Base-by-base conservation (phyloP, 108 stramenopile species). In the Nitzschia putrida region DNA sequence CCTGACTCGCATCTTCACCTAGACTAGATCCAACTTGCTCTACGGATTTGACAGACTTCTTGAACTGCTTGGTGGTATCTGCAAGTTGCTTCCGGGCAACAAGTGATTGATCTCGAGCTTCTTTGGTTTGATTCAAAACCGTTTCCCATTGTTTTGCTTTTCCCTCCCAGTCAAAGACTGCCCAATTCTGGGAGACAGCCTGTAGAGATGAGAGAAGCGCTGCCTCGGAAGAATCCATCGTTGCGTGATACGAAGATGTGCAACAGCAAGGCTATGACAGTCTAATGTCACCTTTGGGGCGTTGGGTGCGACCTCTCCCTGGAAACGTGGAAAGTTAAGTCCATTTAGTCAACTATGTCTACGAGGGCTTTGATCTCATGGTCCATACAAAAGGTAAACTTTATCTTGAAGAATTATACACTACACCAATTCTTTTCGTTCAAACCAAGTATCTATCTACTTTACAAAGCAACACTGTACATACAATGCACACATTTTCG, bases 41-140 rank as follows among this genome's bases (percentile, higher is more conserved):
- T 23, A 85, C 73, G n/a, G 52, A 57, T 68, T 93, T 93, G 21
- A 93, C 73, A 20, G 84, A 83, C n/a, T 74, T 69, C 59, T 94
- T 94, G 71, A 94, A 81, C 18, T 65, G 65, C 55, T 94, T 94
- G 41, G 93, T 94, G 0, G 68, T 67, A n/a, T 90, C 89, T 18
- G 82, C 88, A 16, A 94, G 82, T 12, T 71, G 59, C 66, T 90
- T 94, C 23, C 93, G 87, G 38, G 88, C 93, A 16, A 74, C 25
- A 20, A 72, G 61, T 23, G 87, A 85, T 20, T 72, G 70, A 55
- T 91, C 88, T 12, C 78, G 80, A 53, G 83, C 75, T 59, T 86
- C 88, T 53, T 78, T 80, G 57, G 68, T 71, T 50, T 72, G 53
- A 53, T 57, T 58, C 47, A 58, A 57, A 13, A 81, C 78, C 25